Percentiles rank a stretch among this genome's conserved stretches.
Evolutionary conservation across 2,329 filamentous ascomycete species (phyloP).

Genomic region (Cytospora schulzeri): DNA sequence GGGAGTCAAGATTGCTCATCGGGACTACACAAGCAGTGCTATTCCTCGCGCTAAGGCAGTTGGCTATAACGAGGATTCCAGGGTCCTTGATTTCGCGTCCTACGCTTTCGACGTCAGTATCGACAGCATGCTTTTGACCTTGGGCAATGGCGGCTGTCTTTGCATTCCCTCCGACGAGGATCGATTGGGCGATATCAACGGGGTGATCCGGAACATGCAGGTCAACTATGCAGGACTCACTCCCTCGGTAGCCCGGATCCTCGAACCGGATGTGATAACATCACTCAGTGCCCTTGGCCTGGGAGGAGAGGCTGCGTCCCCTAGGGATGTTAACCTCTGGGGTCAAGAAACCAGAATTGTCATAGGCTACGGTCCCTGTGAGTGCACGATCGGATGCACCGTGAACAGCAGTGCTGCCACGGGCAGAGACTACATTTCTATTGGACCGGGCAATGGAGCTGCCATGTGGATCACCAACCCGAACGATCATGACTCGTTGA

Average conservation of each 20-base stretch:
- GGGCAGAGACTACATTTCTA: conserved; percentile 31
- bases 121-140: conserved; percentile 44
- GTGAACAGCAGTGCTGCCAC: conserved; percentile 33
- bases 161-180: conserved; percentile 57
- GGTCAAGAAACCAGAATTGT: conserved; percentile 49
- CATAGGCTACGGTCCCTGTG: conserved; percentile 56
- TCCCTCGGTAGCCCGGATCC: conserved; percentile 51
- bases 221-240: conserved; percentile 56
- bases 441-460: conserved; percentile 33
- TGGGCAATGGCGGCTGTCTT: conserved; percentile 43
- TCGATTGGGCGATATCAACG: conserved; percentile 46
- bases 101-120: conserved; percentile 48
- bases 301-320: conserved; percentile 56
- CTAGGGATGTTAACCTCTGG: conserved; percentile 52
- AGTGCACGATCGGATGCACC: conserved; percentile 50
- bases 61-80: conserved; percentile 41
- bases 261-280: conserved; percentile 50
- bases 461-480: conserved; percentile 35
- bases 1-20: conserved; percentile 47
- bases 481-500: conserved; percentile 33
- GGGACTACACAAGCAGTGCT: conserved; percentile 33
- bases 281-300: conserved; percentile 51
- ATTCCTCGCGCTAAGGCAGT: conserved; percentile 46
- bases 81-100: conserved; percentile 36
- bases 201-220: conserved; percentile 31